These are phyloP conservation scores for Cytospora schulzeri DNA, from an alignment of 2,329 filamentous ascomycete species.

Conservation along the genomic window DNA sequence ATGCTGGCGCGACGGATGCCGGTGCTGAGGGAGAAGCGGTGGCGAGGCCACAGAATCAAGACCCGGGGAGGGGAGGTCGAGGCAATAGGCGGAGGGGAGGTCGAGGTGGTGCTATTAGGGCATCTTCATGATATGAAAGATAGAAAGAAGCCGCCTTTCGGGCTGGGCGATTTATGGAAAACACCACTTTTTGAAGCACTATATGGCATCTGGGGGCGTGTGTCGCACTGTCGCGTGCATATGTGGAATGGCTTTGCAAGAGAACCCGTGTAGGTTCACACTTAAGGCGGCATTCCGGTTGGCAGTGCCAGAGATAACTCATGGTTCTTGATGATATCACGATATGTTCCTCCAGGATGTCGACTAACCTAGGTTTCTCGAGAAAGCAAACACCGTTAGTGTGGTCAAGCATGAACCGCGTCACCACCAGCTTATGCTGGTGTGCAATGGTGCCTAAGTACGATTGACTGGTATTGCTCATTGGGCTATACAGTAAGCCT, in stretches of 20 bases:
- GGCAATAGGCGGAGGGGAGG: constrained; percentile 13
- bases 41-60: constrained; percentile 11
- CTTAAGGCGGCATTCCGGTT: too few relatives aligned
- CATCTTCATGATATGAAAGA: constrained; percentile 3
- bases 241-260: too few relatives aligned
- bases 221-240: too few relatives aligned
- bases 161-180: not conserved
- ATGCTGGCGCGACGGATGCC: not conserved
- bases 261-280: too few relatives aligned
- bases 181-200: not conserved
- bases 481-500: not conserved
- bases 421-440: not conserved
- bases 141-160: not conserved
- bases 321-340: too few relatives aligned
- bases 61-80: constrained; percentile 17
- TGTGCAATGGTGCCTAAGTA: too few relatives aligned
- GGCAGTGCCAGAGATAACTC: too few relatives aligned
- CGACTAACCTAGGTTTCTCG: not conserved
- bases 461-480: not conserved
- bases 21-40: constrained; percentile 10
- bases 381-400: not conserved
- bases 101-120: constrained; percentile 19
- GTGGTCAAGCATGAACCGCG: not conserved
- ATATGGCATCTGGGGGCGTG: too few relatives aligned
- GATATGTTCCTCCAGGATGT: not conserved